phyloP scores from a whole-genome alignment of 257 asterid species.

The Forsythia viridissima region DNA sequence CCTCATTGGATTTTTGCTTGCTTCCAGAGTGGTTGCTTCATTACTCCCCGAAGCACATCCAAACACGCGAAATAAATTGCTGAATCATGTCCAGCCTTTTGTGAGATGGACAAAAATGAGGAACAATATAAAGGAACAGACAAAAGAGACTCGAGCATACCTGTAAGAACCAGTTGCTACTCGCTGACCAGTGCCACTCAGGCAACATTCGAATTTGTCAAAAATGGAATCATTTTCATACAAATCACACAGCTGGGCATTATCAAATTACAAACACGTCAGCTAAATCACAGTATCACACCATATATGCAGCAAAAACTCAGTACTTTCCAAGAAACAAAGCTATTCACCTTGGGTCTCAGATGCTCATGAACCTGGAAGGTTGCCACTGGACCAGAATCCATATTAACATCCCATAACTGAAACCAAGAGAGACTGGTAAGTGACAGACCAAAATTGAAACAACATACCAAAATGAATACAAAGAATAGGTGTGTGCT shows the following conservation, averaged over 20 bases:
- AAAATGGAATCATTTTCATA: slow-evolving; percentile 96
- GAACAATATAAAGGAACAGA: not conserved
- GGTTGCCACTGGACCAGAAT: slow-evolving; percentile 95
- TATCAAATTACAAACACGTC: slow-evolving; percentile 25
- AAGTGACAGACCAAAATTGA: slow-evolving; percentile 14
- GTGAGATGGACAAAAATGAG: not conserved
- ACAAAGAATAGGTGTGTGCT: not conserved
- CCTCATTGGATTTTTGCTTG: slow-evolving; percentile 86
- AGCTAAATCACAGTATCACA: slow-evolving; percentile 34
- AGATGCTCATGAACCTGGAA: slow-evolving; percentile 95
- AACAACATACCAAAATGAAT: slow-evolving; percentile 1
- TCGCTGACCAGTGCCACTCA: slow-evolving; percentile 92
- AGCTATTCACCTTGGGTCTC: slow-evolving; percentile 83
- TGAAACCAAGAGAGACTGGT: slow-evolving; percentile 41
- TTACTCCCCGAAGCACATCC: slow-evolving; percentile 66
- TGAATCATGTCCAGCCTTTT: slow-evolving; percentile 28
- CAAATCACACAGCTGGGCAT: slow-evolving; percentile 77
- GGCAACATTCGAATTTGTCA: slow-evolving; percentile 97
- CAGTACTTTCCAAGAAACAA: slow-evolving; percentile 5
- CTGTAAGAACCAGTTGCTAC: slow-evolving; percentile 99
- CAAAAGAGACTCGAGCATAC: slow-evolving; percentile 34
- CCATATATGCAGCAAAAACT: not conserved
- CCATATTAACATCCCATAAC: slow-evolving; percentile 99
- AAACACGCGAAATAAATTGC: slow-evolving; percentile 80
- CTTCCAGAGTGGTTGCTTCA: slow-evolving; percentile 73